Percentiles rank a stretch among this genome's conserved stretches.
Conservation (phyloP, 495 filamentous ascomycete genomes). For the Talaromyces wortmannii region DNA sequence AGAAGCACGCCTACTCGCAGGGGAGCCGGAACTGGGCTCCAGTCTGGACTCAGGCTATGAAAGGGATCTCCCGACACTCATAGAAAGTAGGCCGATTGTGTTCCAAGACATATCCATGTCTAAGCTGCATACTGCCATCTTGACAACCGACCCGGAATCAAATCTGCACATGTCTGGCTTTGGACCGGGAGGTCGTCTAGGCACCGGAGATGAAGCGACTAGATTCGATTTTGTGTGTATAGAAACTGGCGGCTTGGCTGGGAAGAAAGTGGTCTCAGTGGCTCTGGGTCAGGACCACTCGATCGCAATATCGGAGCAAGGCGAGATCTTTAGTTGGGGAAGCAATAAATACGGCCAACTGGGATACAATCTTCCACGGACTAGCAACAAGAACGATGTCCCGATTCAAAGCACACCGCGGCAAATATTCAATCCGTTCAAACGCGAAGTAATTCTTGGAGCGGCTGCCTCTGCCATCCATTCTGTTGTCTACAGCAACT, state of each 20-base stretch:
- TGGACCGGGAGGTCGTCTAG: slow-evolving; percentile 83
- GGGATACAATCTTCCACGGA: slow-evolving; percentile 64
- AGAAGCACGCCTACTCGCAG: slow-evolving; percentile 19
- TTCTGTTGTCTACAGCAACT: slow-evolving; percentile 77
- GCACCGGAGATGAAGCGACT: slow-evolving; percentile 83
- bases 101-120: slow-evolving; percentile 77
- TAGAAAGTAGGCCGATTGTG: slow-evolving; percentile 61
- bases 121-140: slow-evolving; percentile 83
- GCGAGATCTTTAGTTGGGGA: slow-evolving; percentile 89
- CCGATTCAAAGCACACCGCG: slow-evolving; percentile 73
- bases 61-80: slow-evolving; percentile 56
- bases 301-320: slow-evolving; percentile 71
- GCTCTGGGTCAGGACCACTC: slow-evolving; percentile 90
- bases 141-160: slow-evolving; percentile 83
- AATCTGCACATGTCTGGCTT: slow-evolving; percentile 94
- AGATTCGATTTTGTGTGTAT: slow-evolving; percentile 78
- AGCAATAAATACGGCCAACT: slow-evolving; percentile 82
- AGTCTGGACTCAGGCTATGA: slow-evolving; percentile 13
- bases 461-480: slow-evolving; percentile 88
- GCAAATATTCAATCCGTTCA: slow-evolving; percentile 86
- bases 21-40: slow-evolving; percentile 10
- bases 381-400: slow-evolving; percentile 53
- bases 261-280: slow-evolving; percentile 62
- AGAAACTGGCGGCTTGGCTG: slow-evolving; percentile 61
- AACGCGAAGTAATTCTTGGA: slow-evolving; percentile 75